Base-by-base conservation (phyloP, 176 grass and related monocot species). In the Rhynchospora pubera region DNA sequence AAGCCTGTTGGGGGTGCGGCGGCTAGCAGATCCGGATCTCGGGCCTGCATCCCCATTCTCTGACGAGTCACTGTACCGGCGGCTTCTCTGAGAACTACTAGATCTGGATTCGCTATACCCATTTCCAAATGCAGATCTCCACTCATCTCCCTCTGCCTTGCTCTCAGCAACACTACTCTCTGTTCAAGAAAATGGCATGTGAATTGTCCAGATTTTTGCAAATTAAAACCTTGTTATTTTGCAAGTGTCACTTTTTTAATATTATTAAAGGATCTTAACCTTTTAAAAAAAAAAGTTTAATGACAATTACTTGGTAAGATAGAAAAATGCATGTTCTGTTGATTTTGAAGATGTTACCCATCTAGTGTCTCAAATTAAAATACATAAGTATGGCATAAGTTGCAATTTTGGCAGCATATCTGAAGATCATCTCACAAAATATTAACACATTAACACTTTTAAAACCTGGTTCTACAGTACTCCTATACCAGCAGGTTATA, bases 71-170 rank as follows among this genome's bases (percentile, higher is more conserved):
- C 47, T 77, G 45, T 68, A 85, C 65, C 85, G 76, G 14, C 83
- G 82, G 51, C 85, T 87, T 39, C 90, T 57, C 26, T 97, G 86
- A 0, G 91, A 85, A 21, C 91, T 97, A 85, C 52, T 92, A 1
- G 90, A 97, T 75, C 94, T 97, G 26, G 91, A 81, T 87, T 87
- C 85, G 2, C 55, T 86, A 19, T 32, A 47, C 19, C 85, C 87
- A 60, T 82, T 85, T 48, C 91, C 88, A 18, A 98, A 98, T 57
- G 90, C 96, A 48, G 92, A 94, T 68, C 89, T 94, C 96, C 96
- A 98, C 57, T 98, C 96, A 68, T 98, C 92, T 56, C 96, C 87
- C 24, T 91, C 68, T 18, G 72, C 86, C 80, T 74, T 82, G 1
- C 86, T 88, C 68, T 83, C 87, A 80, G 79, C 74, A 43, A 89